Evolutionary conservation across 257 asterid genomes (phyloP).

Genomic region (Solanum sitiens): DNA sequence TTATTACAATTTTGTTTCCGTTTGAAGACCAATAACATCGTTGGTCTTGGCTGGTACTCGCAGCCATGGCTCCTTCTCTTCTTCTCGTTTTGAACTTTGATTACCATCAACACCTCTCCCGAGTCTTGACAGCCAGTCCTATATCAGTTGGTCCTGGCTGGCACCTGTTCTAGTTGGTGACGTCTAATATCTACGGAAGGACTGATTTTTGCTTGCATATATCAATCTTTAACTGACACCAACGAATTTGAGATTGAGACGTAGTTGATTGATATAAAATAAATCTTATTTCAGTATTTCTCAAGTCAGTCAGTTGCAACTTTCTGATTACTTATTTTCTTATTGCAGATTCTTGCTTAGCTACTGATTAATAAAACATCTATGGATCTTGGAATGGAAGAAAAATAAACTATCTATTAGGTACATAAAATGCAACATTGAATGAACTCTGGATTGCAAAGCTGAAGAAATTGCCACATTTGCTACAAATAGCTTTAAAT

Average conservation of each 20-base stretch:
- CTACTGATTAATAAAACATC: background rate
- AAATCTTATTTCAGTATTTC: background rate
- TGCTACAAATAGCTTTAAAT: background rate
- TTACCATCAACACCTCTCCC: background rate
- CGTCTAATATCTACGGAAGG: background rate
- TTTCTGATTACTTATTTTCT: background rate
- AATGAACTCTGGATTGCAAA: background rate
- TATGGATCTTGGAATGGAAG: background rate
- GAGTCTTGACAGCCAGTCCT: background rate
- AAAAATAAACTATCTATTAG: background rate
- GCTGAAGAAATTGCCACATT: background rate
- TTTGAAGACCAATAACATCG: background rate
- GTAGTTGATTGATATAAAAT: background rate
- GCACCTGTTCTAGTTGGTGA: background rate
- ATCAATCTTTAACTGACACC: background rate
- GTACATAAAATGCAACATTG: background rate
- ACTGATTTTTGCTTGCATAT: background rate
- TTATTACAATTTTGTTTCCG: background rate
- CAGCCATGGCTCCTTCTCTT: background rate
- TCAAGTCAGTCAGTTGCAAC: background rate
- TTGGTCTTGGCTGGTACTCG: background rate
- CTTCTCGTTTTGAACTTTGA: background rate
- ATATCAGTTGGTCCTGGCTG: background rate
- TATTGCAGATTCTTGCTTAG: background rate
- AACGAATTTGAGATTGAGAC: background rate